Conservation (phyloP, 352 stramenopile genomes). For the Phytophthora parvispora region DNA sequence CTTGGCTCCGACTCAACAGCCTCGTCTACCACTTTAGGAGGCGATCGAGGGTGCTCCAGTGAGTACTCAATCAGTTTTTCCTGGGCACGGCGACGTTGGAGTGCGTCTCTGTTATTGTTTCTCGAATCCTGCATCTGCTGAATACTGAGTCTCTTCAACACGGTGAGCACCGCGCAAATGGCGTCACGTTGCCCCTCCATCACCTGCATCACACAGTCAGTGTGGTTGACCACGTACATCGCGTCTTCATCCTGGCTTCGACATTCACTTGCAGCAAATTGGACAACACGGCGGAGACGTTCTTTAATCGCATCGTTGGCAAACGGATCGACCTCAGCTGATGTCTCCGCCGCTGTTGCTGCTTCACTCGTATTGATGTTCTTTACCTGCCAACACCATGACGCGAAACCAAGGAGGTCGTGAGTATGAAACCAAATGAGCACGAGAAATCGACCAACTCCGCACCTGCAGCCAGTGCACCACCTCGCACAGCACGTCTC, state of each 20-base stretch:
- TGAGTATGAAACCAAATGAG: neutral
- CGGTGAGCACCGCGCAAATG: conserved; percentile 57
- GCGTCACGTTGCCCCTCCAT: conserved; percentile 40
- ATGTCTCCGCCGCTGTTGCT: neutral
- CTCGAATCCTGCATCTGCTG: neutral
- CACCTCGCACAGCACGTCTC: conserved; percentile 67
- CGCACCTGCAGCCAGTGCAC: conserved; percentile 42
- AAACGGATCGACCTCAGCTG: conserved; percentile 4
- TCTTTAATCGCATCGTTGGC: neutral
- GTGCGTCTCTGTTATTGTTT: neutral
- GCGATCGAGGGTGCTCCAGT: conserved; percentile 2
- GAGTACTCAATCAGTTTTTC: conserved; percentile 19
- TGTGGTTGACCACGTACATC: conserved; percentile 62
- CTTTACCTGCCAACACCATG: neutral
- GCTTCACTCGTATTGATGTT: conserved; percentile 5
- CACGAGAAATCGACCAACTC: neutral
- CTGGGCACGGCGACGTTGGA: conserved; percentile 2
- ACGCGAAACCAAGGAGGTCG: neutral
- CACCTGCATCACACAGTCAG: conserved; percentile 45
- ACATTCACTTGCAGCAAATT: conserved; percentile 51
- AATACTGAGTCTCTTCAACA: conserved; percentile 51
- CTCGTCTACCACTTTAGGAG: neutral
- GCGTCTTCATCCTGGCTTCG: conserved; percentile 50
- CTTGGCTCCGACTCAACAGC: conserved; percentile 9
- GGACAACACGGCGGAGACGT: conserved; percentile 45